Conservation (phyloP, 345 rosid species). For the Lepidium didymum region DNA sequence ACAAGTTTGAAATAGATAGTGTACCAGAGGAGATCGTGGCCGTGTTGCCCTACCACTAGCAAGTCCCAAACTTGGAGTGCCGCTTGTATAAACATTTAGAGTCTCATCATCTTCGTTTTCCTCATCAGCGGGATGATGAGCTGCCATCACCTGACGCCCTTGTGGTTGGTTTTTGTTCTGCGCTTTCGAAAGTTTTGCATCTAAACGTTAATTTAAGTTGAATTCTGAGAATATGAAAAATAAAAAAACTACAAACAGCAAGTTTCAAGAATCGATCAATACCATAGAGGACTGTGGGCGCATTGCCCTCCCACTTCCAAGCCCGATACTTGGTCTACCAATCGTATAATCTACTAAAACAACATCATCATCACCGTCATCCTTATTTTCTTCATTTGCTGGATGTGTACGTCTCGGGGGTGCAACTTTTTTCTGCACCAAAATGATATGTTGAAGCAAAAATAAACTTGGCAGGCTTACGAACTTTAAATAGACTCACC, state of each 20-base stretch:
- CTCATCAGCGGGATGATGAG: conserved; percentile 23
- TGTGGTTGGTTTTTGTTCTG: conserved; percentile 32
- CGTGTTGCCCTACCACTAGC: conserved; percentile 35
- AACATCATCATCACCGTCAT: conserved; percentile 35
- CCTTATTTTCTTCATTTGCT: conserved; percentile 31
- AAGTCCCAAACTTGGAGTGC: conserved; percentile 38
- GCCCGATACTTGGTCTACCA: conserved; percentile 43
- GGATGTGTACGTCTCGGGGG: conserved; percentile 32
- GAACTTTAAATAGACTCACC: conserved; percentile 3
- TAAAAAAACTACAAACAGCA: neutral
- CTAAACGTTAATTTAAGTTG: neutral
- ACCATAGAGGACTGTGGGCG: conserved; percentile 41
- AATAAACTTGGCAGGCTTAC: neutral
- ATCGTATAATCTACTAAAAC: conserved; percentile 26
- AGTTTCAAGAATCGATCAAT: neutral
- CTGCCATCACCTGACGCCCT: conserved; percentile 18
- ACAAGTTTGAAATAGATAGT: neutral
- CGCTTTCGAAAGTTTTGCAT: neutral
- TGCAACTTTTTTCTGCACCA: conserved; percentile 33
- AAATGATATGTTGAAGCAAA: neutral
- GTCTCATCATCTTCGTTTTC: conserved; percentile 33
- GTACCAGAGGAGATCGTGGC: conserved; percentile 37
- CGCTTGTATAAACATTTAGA: conserved; percentile 20
- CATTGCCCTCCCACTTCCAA: conserved; percentile 41
- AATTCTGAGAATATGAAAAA: neutral